Evolutionary conservation across 1,284 basidiomycete species (phyloP), one percentile per base, ranked within the genome.

Genomic region (Leccinum pallidistipes): DNA sequence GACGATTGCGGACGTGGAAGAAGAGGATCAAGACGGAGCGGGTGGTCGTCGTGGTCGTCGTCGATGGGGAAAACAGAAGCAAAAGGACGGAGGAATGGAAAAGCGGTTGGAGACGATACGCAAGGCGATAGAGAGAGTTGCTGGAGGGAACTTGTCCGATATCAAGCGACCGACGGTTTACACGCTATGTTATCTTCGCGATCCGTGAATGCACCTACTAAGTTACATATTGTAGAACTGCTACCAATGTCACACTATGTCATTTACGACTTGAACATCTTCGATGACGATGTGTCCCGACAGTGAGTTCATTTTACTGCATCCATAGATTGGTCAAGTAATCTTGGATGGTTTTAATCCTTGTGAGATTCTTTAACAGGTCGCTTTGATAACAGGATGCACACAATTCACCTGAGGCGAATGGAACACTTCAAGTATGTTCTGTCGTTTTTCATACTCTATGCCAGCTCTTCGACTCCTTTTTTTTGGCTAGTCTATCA

Each of bases 91-190:
- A 0, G 60, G 18, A 3, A 63, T 70, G 31, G 73, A 78, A 65
- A 80, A 77, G 55, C 77, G 73, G 61, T 62, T 85, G 62, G 77
- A 81, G 58, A 79, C 72, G 58, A 80, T 86, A 75, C 71, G 80
- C 66, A 79, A 77, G 63, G 87, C 83, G 1, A 81, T 90, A n/a
- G 83, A 84, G 68, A 80, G 83, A 62, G 86, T 86, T 18, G 86
- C 86, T 50, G 86, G 86, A 4, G 86, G 86, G 3, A 77, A 79
- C 43, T 64, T 90, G 66, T 66, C 77, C 1, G 83, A 81, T 32
- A 63, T 82, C 47, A 79, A 74, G 62, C 81, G 61, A 69, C 24
- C 11, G 3, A 24, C 10, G n/a, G 24, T 24, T 24, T 24, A 24
- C 24, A 24, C 3, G 24, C 24, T 24, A 24, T 24, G 24, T 24